Conservation (phyloP, 495 filamentous ascomycete species). For the Aspergillus incahuasiensis region DNA sequence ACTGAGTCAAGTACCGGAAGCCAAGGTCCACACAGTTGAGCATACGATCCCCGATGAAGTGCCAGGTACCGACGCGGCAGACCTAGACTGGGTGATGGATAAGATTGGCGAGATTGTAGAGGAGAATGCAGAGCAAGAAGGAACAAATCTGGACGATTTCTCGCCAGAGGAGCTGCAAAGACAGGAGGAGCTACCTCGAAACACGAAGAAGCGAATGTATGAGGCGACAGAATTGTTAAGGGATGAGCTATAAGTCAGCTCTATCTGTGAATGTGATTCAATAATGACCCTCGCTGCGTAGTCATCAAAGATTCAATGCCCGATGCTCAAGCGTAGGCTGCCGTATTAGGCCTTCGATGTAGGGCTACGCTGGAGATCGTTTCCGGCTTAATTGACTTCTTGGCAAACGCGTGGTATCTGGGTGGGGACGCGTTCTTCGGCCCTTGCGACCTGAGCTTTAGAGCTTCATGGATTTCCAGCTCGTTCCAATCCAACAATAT, state of each 20-base stretch:
- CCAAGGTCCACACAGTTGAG: constrained; percentile 17
- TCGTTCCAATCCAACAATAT: not conserved
- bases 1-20: constrained; percentile 8
- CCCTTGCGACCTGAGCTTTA: constrained; percentile 14
- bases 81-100: constrained; percentile 46
- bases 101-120: constrained; percentile 53
- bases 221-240: constrained; percentile 50
- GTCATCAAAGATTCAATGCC: too few relatives aligned
- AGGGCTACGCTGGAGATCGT: not conserved
- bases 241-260: constrained; percentile 50
- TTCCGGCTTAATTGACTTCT: constrained; percentile 12
- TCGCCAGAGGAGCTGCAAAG: constrained; percentile 38
- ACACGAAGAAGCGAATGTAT: constrained; percentile 84
- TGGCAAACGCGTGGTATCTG: constrained; percentile 30
- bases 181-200: constrained; percentile 49
- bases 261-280: too few relatives aligned
- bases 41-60: constrained; percentile 24
- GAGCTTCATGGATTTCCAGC: not conserved
- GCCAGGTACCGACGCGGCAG: constrained; percentile 19
- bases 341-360: not conserved
- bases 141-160: constrained; percentile 27
- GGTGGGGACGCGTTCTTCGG: constrained; percentile 38
- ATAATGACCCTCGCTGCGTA: too few relatives aligned
- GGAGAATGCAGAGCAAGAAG: constrained; percentile 36
- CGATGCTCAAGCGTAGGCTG: not conserved